Percentiles rank a stretch among this genome's conserved stretches.
phyloP scores from a whole-genome alignment of 805 yeast species.

The Scheffersomyces ergatensis region DNA sequence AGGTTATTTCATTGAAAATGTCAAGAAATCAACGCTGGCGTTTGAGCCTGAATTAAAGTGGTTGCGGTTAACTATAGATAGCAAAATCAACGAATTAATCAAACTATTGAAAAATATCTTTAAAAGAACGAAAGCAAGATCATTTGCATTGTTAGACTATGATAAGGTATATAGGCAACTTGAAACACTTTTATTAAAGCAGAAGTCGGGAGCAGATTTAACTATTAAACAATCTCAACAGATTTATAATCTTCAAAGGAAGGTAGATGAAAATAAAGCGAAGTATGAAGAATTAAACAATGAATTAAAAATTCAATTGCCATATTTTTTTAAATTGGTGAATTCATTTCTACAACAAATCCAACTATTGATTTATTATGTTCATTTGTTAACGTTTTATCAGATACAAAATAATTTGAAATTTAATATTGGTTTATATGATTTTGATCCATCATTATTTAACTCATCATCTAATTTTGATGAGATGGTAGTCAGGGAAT shows the following conservation, averaged over 20 bases:
- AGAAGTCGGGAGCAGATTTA: slow-evolving; percentile 30
- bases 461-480: background rate
- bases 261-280: slow-evolving; percentile 18
- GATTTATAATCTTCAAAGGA: slow-evolving; percentile 19
- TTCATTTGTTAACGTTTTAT: slow-evolving; percentile 34
- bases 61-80: slow-evolving; percentile 7
- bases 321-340: slow-evolving; percentile 36
- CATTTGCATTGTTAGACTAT: slow-evolving; percentile 34
- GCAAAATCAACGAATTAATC: slow-evolving; percentile 13
- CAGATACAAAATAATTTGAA: slow-evolving; percentile 21
- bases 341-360: slow-evolving; percentile 27
- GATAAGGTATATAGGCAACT: slow-evolving; percentile 29
- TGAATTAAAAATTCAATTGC: slow-evolving; percentile 45
- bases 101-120: slow-evolving; percentile 19
- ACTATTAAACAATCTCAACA: slow-evolving; percentile 27
- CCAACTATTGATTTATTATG: slow-evolving; percentile 32
- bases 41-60: slow-evolving; percentile 11
- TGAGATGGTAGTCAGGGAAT: slow-evolving; percentile 7
- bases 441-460: slow-evolving; percentile 2
- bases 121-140: slow-evolving; percentile 24
- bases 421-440: slow-evolving; percentile 9
- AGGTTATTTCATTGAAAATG: slow-evolving; percentile 14
- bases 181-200: slow-evolving; percentile 26
- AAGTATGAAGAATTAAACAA: slow-evolving; percentile 36
- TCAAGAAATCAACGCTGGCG: slow-evolving; percentile 12